Percentiles rank a stretch among this genome's conserved stretches.
Conservation (phyloP, 2,329 filamentous ascomycete species). For the Colletotrichum lini region DNA sequence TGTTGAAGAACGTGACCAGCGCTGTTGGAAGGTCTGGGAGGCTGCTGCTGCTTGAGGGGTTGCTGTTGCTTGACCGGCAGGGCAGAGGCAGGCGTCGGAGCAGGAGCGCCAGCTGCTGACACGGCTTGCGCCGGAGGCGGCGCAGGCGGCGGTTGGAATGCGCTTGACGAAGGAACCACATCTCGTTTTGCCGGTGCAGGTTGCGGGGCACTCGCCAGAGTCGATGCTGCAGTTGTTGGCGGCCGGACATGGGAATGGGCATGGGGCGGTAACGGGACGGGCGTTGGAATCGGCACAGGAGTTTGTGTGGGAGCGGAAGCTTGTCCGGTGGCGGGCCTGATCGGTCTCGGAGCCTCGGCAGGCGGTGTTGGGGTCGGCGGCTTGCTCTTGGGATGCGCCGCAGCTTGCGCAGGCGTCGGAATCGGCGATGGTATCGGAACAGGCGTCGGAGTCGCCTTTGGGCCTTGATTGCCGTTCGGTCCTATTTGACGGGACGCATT, state of each 20-base stretch:
- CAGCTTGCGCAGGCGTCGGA: slow-evolving; percentile 5
- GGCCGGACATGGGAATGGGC: slow-evolving; percentile 25
- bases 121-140: slow-evolving; percentile 31
- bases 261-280: slow-evolving; percentile 33
- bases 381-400: slow-evolving; percentile 27
- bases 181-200: slow-evolving; percentile 29
- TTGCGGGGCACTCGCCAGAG: slow-evolving; percentile 12
- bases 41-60: slow-evolving; percentile 54
- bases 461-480: slow-evolving; percentile 7
- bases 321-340: slow-evolving; percentile 45
- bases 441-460: slow-evolving; percentile 30
- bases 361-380: slow-evolving; percentile 21
- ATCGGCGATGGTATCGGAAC: slow-evolving; percentile 27
- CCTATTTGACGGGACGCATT: slow-evolving; percentile 19
- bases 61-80: slow-evolving; percentile 51
- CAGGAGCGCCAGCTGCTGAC: background rate
- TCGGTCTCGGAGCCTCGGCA: slow-evolving; percentile 25
- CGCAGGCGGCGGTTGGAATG: slow-evolving; percentile 32
- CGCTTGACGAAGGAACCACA: slow-evolving; percentile 19
- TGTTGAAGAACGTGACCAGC: slow-evolving; percentile 55
- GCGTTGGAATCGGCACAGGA: slow-evolving; percentile 37
- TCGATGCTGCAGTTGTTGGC: slow-evolving; percentile 3
- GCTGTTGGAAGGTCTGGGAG: slow-evolving; percentile 50
- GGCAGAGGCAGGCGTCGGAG: slow-evolving; percentile 41
- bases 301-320: slow-evolving; percentile 45